Conservation (phyloP, 345 rosid genomes). For the Populus ilicifolia region DNA sequence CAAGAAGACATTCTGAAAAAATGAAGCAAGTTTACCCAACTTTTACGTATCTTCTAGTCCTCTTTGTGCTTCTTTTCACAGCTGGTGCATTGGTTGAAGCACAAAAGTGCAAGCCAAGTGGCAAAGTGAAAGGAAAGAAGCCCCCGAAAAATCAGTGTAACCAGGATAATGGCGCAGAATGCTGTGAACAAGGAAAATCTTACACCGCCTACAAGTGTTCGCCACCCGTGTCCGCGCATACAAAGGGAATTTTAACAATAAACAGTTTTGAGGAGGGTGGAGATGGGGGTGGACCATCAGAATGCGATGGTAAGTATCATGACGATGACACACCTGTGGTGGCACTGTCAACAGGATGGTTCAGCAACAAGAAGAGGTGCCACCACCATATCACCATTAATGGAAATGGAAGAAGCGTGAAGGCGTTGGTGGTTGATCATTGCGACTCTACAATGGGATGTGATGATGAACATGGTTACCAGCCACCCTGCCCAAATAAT, state of each 20-base stretch:
- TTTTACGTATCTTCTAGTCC: not conserved
- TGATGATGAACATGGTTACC: slow-evolving; percentile 6
- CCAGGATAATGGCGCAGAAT: slow-evolving; percentile 6
- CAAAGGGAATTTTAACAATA: slow-evolving; percentile 13
- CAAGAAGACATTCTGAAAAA: not conserved
- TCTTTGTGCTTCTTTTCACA: slow-evolving; percentile 2
- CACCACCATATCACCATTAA: not conserved
- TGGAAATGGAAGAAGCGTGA: slow-evolving; percentile 11
- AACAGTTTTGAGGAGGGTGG: slow-evolving; percentile 9
- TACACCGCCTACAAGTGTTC: slow-evolving; percentile 9
- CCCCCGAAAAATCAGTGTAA: not conserved
- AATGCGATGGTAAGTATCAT: slow-evolving; percentile 10
- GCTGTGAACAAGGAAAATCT: slow-evolving; percentile 10
- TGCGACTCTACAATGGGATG: slow-evolving; percentile 17
- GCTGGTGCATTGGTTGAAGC: slow-evolving; percentile 4
- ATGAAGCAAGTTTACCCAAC: slow-evolving; percentile 5
- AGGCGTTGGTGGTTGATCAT: slow-evolving; percentile 15
- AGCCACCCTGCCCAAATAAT: slow-evolving; percentile 15
- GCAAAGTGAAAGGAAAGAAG: slow-evolving; percentile 5
- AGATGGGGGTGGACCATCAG: slow-evolving; percentile 7
- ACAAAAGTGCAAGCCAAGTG: slow-evolving; percentile 9
- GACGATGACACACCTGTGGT: slow-evolving; percentile 9
- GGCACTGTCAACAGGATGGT: slow-evolving; percentile 20
- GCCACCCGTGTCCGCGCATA: not conserved
- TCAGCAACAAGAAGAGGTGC: slow-evolving; percentile 13